Percentiles rank a stretch among this genome's conserved stretches.
These are phyloP conservation scores for Baorangia bicolor DNA, from an alignment of 768 basidiomycete genomes.

Conservation along the genomic window DNA sequence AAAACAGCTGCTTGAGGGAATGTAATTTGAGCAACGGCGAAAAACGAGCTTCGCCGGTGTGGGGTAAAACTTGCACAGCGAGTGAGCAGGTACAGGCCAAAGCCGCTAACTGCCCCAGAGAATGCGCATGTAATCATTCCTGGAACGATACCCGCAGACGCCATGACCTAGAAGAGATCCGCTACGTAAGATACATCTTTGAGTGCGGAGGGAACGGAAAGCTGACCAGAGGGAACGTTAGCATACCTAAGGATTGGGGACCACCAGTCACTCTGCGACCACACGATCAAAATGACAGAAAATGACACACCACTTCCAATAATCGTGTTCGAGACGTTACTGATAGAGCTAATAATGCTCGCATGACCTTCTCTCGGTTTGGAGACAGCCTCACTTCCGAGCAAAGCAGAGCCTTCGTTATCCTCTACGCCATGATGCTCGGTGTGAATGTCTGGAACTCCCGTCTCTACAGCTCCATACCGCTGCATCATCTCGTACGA, in stretches of 20 bases:
- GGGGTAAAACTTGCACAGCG: constrained; percentile 76
- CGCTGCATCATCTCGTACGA: constrained; percentile 65
- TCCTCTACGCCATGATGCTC: constrained; percentile 16
- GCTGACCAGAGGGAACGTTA: constrained; percentile 79
- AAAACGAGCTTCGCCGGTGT: constrained; percentile 79
- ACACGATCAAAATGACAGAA: neutral
- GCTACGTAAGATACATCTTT: neutral
- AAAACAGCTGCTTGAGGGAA: constrained; percentile 86
- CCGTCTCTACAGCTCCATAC: constrained; percentile 57
- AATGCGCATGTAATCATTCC: constrained; percentile 86
- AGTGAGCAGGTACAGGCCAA: constrained; percentile 88
- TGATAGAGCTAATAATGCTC: constrained; percentile 62
- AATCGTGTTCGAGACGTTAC: constrained; percentile 87
- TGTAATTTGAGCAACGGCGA: constrained; percentile 78
- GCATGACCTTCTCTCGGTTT: constrained; percentile 63
- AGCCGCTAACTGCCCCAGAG: constrained; percentile 72
- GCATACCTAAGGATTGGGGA: constrained; percentile 58
- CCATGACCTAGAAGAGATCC: constrained; percentile 63
- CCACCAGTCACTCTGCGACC: neutral
- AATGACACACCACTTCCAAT: constrained; percentile 76
- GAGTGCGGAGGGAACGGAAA: neutral
- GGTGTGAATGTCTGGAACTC: constrained; percentile 24
- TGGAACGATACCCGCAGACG: constrained; percentile 85
- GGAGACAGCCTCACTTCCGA: constrained; percentile 39
- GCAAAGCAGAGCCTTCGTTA: constrained; percentile 60